Evolutionary conservation across 306 rosid species (phyloP), one percentile per base, ranked within the genome.

Genomic region (Ormosia semicastrata): DNA sequence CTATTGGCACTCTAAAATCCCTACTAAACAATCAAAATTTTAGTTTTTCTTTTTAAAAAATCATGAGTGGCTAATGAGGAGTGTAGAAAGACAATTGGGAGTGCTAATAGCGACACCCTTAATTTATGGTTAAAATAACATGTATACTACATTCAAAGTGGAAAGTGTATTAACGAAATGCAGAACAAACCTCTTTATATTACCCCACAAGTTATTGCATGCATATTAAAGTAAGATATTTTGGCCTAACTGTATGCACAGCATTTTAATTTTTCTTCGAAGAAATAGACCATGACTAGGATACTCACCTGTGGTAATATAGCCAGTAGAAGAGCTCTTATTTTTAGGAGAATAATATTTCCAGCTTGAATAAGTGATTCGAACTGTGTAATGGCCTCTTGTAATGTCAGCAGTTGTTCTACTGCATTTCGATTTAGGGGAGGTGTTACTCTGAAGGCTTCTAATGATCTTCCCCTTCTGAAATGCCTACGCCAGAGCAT

Each of bases 301-400:
- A 73, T 14, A 86, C 84, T 81, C 84, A 93, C 99, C 91, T 87
- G 92, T 47, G 99, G 99, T 74, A 89, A 85, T 58, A 93, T 82
- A 30, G 97, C 98, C 76, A 91, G 91, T 15, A 95, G 84, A 77
- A 95, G 91, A 81, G 99, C 98, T 88, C 99, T 91, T 65, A 88
- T 54, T 89, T 95, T 93, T 73, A 95, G 89, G 83, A 95, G 98
- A 84, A 75, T 39, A 79, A 95, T 91, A 92, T 93, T 95, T 69
- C 89, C 97, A 54, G 89, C 91, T 88, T 94, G 98, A 85, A 93
- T 88, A 32, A 85, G 49, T 14, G 97, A 82, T 77, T 95, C 99
- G 30, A 88, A 85, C 83, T 90, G 97, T 53, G 91, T 66, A 82
- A 95, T 91, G 82, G 88, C 93, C 79, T 95, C 98, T 84, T 95